phyloP scores from a whole-genome alignment of 495 filamentous ascomycete species.

The Talaromyces proteolyticus region DNA sequence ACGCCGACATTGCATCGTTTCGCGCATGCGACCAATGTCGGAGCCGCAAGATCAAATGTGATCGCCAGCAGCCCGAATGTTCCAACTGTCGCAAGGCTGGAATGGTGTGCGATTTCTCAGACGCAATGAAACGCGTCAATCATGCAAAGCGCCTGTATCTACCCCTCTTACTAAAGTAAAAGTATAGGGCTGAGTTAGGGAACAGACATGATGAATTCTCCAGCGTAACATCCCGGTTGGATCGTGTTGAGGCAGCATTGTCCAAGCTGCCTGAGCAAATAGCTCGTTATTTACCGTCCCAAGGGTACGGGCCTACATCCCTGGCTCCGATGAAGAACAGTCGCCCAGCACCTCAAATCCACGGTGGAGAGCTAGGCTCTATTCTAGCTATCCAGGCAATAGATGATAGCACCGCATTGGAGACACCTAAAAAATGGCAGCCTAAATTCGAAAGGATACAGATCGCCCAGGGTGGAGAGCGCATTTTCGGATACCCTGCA shows the following conservation, averaged over 20 bases:
- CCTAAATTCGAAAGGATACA: neutral
- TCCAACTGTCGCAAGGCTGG: slow-evolving; percentile 14
- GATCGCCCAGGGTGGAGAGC: slow-evolving; percentile 1
- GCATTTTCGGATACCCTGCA: neutral
- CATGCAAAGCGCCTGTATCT: neutral
- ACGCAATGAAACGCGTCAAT: neutral
- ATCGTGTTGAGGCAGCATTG: neutral
- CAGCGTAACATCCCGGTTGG: neutral
- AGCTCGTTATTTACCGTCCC: neutral
- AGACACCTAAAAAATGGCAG: slow-evolving; percentile 1
- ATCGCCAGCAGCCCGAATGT: slow-evolving; percentile 24
- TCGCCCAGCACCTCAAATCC: neutral
- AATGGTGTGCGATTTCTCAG: neutral
- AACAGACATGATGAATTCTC: slow-evolving; percentile 2
- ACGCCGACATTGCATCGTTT: neutral
- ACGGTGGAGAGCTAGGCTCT: no score
- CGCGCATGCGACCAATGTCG: slow-evolving; percentile 14
- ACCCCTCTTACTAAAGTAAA: neutral
- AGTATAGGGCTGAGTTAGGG: neutral
- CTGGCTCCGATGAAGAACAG: neutral
- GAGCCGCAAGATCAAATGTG: slow-evolving; percentile 24
- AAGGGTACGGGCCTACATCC: no score
- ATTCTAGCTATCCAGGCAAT: neutral
- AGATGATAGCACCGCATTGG: neutral
- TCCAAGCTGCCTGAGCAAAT: neutral